Evolutionary conservation across 108 stramenopile genomes (phyloP), one percentile per base, ranked within the genome.

Genomic region (Epipyxis sp.): DNA sequence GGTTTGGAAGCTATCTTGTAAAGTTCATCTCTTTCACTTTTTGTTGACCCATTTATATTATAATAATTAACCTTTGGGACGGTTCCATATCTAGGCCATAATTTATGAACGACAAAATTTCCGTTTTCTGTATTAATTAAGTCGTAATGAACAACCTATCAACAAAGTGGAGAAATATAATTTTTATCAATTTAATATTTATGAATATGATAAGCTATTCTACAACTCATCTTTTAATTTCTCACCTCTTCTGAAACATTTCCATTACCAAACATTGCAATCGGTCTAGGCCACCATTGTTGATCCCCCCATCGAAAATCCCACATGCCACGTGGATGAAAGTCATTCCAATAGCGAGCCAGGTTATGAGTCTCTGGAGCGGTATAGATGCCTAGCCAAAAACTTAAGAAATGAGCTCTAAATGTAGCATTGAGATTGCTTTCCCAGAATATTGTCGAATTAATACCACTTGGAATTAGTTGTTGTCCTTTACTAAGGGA

Each of bases 271-370:
- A 65, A 37, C 61, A 65, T 65, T 10, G 25, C 61, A 37, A 65
- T 65, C 3, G 61, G 61, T 37, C 61, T 16, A 37, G 61, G 61
- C 61, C 61, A 65, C 61, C 61, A 65, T 37, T 65, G 61, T 37
- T 65, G 61, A 37, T 65, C 61, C 34, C 61, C 61, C 61, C 61
- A 65, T 6, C 61, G 61, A 37, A 65, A 65, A 65, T 65, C 61
- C 61, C 61, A 65, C 61, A 65, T 65, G 27, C 61, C 61, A 13
- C 61, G 3, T 16, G 61, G 61, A 65, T 65, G 61, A 10, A 29
- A 65, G 13, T 65, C 61, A 37, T 65, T 65, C 61, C 61, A 65
- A 65, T 13, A 65, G 6, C 35, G 20, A 16, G 61, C 61, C 61
- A 65, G 10, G 61, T 65, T 6, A 3, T 35, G 20, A 16, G 25